Evolutionary conservation across 371 early-diverging fungal species (phyloP).

Genomic region (Mortierella sp.): DNA sequence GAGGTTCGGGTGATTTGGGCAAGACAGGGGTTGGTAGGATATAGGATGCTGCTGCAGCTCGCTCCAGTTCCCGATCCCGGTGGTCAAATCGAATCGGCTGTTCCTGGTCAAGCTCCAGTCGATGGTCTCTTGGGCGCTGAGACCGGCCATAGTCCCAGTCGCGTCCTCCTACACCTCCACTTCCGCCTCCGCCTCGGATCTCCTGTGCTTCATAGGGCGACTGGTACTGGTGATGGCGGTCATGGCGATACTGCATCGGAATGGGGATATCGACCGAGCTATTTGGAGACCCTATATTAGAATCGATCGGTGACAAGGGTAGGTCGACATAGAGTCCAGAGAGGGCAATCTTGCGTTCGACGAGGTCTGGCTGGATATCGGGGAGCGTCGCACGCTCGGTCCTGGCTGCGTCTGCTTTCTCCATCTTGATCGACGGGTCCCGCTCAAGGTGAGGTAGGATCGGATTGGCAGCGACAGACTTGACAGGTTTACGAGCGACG

Average conservation of each 20-base stretch:
- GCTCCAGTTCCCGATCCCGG: constrained; percentile 23
- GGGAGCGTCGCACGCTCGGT: constrained; percentile 51
- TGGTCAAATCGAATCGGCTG: constrained; percentile 16
- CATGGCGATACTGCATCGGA: constrained; percentile 20
- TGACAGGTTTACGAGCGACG: constrained; percentile 22
- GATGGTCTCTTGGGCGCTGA: neutral
- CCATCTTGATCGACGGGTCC: constrained; percentile 13
- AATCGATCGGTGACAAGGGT: constrained; percentile 9
- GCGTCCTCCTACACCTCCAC: neutral
- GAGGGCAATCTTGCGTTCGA: constrained; percentile 32
- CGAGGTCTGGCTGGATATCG: constrained; percentile 34
- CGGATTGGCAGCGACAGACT: neutral
- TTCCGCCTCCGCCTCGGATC: neutral
- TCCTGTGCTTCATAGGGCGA: neutral
- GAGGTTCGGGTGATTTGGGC: constrained; percentile 15
- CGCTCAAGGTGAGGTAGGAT: constrained; percentile 2
- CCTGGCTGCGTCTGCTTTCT: constrained; percentile 39
- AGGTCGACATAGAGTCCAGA: constrained; percentile 46
- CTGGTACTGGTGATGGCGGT: constrained; percentile 3
- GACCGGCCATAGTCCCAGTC: neutral
- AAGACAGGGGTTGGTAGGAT: constrained; percentile 8
- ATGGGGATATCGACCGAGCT: constrained; percentile 38
- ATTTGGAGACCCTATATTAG: constrained; percentile 10
- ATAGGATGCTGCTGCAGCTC: constrained; percentile 18
- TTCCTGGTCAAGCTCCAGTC: neutral